Conservation (phyloP, 2,329 filamentous ascomycete species). For the Botrytis galanthina region DNA sequence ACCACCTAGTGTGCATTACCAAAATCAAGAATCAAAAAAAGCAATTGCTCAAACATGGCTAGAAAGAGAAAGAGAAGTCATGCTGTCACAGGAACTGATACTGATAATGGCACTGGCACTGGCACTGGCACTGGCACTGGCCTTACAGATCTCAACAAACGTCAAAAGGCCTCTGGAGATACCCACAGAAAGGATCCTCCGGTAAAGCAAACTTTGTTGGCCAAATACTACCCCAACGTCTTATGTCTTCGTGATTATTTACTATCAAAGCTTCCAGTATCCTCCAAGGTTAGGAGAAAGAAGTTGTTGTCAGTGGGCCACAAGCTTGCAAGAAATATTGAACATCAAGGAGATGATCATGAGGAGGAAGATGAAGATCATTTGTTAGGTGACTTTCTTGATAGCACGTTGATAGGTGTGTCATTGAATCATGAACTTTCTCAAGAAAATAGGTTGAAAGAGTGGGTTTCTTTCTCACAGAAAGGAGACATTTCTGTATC, state of each 20-base stretch:
- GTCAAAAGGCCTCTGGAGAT: conserved; percentile 29
- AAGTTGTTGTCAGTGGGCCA: conserved; percentile 45
- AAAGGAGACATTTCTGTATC: conserved; percentile 58
- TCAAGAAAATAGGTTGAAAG: conserved; percentile 47
- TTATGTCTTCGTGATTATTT: conserved; percentile 69
- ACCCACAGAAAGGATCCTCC: conserved; percentile 25
- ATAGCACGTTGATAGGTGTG: conserved; percentile 37
- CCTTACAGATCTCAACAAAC: conserved; percentile 33
- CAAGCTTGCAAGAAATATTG: conserved; percentile 1
- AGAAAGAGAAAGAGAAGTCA: conserved; percentile 41
- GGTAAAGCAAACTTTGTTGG: conserved; percentile 61
- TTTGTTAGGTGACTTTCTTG: conserved; percentile 31
- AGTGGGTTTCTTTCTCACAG: conserved; percentile 63
- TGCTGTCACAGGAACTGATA: neutral
- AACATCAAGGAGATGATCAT: neutral
- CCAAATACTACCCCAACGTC: conserved; percentile 64
- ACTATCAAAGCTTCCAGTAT: conserved; percentile 60
- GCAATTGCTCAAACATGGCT: neutral
- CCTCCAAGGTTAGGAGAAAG: conserved; percentile 61
- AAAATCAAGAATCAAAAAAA: neutral
- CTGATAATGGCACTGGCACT: conserved; percentile 18
- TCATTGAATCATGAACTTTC: conserved; percentile 23
- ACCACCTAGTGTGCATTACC: neutral
- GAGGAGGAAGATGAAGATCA: conserved; percentile 18
- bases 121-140: conserved; percentile 14